phyloP scores from a whole-genome alignment of 257 asterid species.

The Orobanche coerulescens region DNA sequence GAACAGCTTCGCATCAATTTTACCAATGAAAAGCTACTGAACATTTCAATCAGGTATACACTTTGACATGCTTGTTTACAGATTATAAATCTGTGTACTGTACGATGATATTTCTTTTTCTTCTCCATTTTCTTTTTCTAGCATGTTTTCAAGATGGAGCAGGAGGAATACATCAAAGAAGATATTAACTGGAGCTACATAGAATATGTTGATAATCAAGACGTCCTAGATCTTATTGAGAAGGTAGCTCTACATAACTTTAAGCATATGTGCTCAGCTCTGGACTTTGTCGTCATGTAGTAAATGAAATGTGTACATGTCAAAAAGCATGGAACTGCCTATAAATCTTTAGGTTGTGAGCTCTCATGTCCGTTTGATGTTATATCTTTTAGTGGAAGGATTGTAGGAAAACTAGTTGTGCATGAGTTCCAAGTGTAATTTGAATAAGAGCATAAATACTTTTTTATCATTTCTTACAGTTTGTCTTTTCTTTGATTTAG shows the following conservation, averaged over 20 bases:
- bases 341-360: neutral
- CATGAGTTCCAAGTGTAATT: conserved; percentile 11
- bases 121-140: conserved; percentile 27
- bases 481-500: neutral
- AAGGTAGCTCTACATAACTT: conserved; percentile 46
- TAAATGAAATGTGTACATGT: too few species aligned
- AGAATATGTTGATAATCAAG: conserved; percentile 85
- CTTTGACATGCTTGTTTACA: conserved; percentile 21
- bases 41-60: conserved; percentile 84
- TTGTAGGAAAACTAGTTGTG: neutral
- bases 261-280: neutral
- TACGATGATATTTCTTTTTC: conserved; percentile 6
- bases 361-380: neutral
- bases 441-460: too few species aligned
- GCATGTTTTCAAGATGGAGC: conserved; percentile 96
- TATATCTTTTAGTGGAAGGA: neutral
- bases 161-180: conserved; percentile 83
- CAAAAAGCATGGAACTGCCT: neutral
- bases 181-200: conserved; percentile 92
- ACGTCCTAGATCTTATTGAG: conserved; percentile 84
- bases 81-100: conserved; percentile 18
- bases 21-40: conserved; percentile 92
- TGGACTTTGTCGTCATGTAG: conserved; percentile 7
- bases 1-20: conserved; percentile 88
- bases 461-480: neutral